phyloP scores from a whole-genome alignment of 441 rosid species.

The Bocquillonia castaneifolia region DNA sequence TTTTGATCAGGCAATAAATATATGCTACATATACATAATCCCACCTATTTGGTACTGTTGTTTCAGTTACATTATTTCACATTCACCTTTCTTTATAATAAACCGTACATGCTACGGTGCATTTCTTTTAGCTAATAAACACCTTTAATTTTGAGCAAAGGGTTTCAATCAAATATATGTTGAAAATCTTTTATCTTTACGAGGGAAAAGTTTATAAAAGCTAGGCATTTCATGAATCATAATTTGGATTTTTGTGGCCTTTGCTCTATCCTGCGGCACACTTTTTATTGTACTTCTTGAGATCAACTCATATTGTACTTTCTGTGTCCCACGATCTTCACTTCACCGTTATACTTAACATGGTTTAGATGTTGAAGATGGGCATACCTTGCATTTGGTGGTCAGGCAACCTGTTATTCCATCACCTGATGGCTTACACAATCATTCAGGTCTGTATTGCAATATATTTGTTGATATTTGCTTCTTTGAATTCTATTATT shows the following conservation, averaged over 20 bases:
- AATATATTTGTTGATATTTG: background rate
- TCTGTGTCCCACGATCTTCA: background rate
- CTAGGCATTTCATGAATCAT: background rate
- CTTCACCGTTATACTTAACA: constrained; percentile 27
- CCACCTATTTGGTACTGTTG: background rate
- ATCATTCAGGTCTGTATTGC: constrained; percentile 39
- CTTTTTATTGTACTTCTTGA: background rate
- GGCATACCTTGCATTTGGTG: constrained; percentile 63
- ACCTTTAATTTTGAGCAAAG: background rate
- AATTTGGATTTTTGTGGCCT: too few species aligned
- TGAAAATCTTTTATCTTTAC: background rate
- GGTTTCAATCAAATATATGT: background rate
- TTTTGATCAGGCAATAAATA: background rate
- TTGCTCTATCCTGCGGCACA: background rate
- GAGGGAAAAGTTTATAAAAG: background rate
- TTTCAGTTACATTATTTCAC: background rate
- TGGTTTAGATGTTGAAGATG: constrained; percentile 59
- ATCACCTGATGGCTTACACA: constrained; percentile 35
- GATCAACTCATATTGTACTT: background rate
- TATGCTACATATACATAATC: background rate
- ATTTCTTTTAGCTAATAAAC: background rate
- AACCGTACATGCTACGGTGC: background rate
- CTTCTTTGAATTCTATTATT: constrained; percentile 6
- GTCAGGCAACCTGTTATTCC: constrained; percentile 48
- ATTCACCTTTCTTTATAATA: background rate